Evolutionary conservation across 257 asterid genomes (phyloP), one percentile per base, ranked within the genome.

Genomic region (Leonotis leonurus): DNA sequence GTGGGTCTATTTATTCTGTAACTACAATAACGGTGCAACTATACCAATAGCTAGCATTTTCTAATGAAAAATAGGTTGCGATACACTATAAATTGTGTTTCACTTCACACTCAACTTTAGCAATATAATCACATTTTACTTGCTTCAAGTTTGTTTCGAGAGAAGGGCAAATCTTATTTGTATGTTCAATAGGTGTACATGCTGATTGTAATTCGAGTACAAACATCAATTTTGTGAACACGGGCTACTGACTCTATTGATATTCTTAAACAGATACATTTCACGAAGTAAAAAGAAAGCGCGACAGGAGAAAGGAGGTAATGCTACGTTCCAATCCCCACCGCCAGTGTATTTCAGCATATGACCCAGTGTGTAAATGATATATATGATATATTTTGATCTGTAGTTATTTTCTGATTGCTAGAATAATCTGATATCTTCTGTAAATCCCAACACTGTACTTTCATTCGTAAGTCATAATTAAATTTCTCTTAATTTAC

Each of bases 241-340:
- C 64, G 27, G 65, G 56, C 80, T 76, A 56, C 71, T 53, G 22
- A 62, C 41, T 68, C 49, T 40, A 44, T n/a, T n/a, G 43, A 45
- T 64, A 12, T 69, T 64, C 65, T 60, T 62, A 29, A 67, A 69
- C 94, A 89, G 97, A 89, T 73, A 75, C 97, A 40, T 89, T 89
- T 74, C 97, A 89, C 62, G 97, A 89, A 76, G 97, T 87, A 18
- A 84, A 80, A 70, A 76, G 95, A 73, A 89, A 86, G 59, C 89
- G 94, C 25, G 87, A 82, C 62, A 78, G 82, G 51, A 89, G 73
- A 72, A 89, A 85, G 75, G 94, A 82, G 97, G 97, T 89, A 80
- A 35, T 37, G 20, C 53, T 49, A 6, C n/a, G 45, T 72, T 50
- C n/a, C 57, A 18, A 61, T 60, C n/a, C n/a, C n/a, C n/a, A n/a